Base-by-base conservation (phyloP, 2,329 filamentous ascomycete species). In the Penicillium sp. region DNA sequence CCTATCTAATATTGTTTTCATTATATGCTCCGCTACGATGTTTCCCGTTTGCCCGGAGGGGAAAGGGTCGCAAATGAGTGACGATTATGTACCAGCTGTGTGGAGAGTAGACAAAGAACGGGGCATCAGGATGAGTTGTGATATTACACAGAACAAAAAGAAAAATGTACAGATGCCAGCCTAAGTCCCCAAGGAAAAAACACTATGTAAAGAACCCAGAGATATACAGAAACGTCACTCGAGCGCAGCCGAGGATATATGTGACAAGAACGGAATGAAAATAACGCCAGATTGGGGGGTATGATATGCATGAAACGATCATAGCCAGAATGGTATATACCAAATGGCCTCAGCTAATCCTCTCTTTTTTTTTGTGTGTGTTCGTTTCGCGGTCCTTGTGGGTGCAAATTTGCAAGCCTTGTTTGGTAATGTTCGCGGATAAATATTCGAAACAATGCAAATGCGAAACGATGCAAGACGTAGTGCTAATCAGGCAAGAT, bases 241-340 rank as follows among this genome's bases (percentile, higher is more conserved):
- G 21, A 56, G 48, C 41, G 13, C 19, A 56, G 54, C 41, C 25
- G 48, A 44, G 9, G 15, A 38, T 49, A 15, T n/a, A 42, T 43
- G 51, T 52, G 31, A 3, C 38, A 45, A 38, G 13, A 51, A 36
- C 51, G 21, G 49, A 44, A 55, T 31, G 36, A 57, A 58, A 43
- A 41, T 56, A 66, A 65, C 60, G 62, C 62, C 58, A 59, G 38
- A 55, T 58, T 10, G 23, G 50, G 57, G 60, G 63, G 64, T 66
- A 67, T 67, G 62, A 62, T 61, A 67, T 67, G 62, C 62, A 63
- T 61, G 43, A 49, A 63, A 62, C 43, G 56, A 61, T 61, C 63
- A 63, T 66, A 55, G 55, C 49, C 57, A 55, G 53, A 55, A 45
- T 57, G 54, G 25, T 61, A 57, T 61, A 53, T 60, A 61, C 57